These are phyloP conservation scores for Leishmania gerbilli DNA, from an alignment of 208 protist genomes.

Conservation along the genomic window DNA sequence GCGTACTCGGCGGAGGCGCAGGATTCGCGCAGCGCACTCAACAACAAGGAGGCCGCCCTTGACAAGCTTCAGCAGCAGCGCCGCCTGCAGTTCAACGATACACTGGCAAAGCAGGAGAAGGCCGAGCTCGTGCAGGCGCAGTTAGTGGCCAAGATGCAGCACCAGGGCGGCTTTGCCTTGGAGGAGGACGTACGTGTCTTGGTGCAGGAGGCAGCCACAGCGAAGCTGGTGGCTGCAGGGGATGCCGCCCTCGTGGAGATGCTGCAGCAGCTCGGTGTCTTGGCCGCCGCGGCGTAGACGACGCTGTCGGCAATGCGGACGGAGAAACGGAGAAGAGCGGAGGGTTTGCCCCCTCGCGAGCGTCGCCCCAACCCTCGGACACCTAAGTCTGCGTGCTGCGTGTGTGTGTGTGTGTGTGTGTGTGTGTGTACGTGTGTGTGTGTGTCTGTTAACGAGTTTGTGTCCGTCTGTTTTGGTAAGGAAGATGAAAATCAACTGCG, in stretches of 20 bases:
- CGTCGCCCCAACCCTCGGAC: background rate
- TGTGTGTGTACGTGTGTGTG: background rate
- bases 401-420: background rate
- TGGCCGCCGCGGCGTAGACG: background rate
- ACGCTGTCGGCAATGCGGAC: background rate
- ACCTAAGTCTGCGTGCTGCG: background rate
- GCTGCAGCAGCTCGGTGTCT: constrained; percentile 32
- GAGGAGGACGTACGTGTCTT: constrained; percentile 19
- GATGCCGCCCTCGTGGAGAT: constrained; percentile 36
- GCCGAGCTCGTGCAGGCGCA: constrained; percentile 43
- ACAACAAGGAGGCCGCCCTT: constrained; percentile 73
- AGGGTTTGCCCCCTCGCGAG: background rate
- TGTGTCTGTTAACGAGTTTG: background rate
- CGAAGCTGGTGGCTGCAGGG: constrained; percentile 3
- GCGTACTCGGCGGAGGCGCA: constrained; percentile 81
- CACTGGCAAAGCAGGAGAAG: constrained; percentile 50
- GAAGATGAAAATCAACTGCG: background rate
- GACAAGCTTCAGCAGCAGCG: constrained; percentile 62
- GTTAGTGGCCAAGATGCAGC: constrained; percentile 30
- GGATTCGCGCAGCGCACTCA: constrained; percentile 84
- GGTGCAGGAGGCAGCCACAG: constrained; percentile 28
- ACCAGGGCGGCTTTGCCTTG: constrained; percentile 27
- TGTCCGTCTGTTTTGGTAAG: background rate
- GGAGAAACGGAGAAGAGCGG: background rate
- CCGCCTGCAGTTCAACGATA: constrained; percentile 78